Base-by-base conservation (phyloP, 352 stramenopile genomes). In the Pythium myriotylum region DNA sequence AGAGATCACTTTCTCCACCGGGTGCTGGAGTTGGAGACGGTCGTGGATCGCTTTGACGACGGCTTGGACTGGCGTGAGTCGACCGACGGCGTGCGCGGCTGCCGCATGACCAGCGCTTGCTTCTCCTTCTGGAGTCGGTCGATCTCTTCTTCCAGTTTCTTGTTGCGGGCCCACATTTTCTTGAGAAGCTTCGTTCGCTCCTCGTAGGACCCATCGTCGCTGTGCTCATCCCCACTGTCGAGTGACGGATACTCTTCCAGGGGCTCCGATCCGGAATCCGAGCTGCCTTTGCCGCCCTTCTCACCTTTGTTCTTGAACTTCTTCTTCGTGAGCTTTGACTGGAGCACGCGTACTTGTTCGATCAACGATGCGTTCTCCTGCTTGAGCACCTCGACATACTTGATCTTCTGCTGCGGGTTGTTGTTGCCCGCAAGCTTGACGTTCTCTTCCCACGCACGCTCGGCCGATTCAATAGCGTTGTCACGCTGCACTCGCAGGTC, bases 401-500 rank as follows among this genome's bases (percentile, higher is more conserved):
- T 81, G 67, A 91, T 92, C 52, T 82, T 81, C 60, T 86, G 76
- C 54, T 89, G 78, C 4, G 74, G 72, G 59, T 92, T 91, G 62
- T 67, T 74, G 45, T 83, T 88, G 13, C 84, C 70, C 0, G 74
- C 79, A 0, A 92, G 64, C 50, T 74, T 77, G 1, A 75, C 65
- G 53, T 88, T 92, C 37, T 86, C 62, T 14, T 71, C 59, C 73
- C 82, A 83, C 39, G 81, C 84, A 24, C 65, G 70, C 35, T 90
- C 70, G 1, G 77, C 79, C 0, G 81, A 86, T 14, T 57, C 61
- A 16, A 84, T 66, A 0, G 81, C 84, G 27, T 91, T 79, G 49
- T 91, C 76, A 2, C 79, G 79, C 64, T 92, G 77, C 8, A 61
- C 46, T 37, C 53, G 62, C 59, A 91, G 59, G 27, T 77, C 61